Evolutionary conservation across 192 early-diverging fungal genomes (phyloP), one percentile per base, ranked within the genome.

Genomic region (Lobosporangium transversale): DNA sequence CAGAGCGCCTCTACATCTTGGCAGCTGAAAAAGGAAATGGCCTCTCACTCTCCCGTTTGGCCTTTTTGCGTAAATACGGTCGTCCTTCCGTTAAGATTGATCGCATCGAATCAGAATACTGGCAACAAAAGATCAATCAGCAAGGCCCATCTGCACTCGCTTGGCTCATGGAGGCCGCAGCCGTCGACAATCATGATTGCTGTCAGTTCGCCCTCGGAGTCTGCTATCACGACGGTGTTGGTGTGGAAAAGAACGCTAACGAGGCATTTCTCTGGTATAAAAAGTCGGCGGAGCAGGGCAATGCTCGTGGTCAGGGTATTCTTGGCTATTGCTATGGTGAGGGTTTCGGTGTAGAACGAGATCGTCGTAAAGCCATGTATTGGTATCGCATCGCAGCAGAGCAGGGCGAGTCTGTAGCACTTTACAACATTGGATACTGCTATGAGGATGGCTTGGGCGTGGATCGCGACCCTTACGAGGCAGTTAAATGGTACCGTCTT

Each of bases 281-380:
- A 20, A 75, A 70, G 29, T 84, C 84, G n/a, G 88, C 89, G 5
- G 85, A 88, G 52, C 84, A 86, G 54, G 87, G 82, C 3, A 83
- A 86, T 53, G 78, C 88, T 24, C 85, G 92, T 27, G 86, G 84
- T 6, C 86, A 88, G 70, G 90, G 79, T 74, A 90, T 89, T 60
- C 76, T 95, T 26, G 94, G 93, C 12, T 94, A 90, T 66, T 95
- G 93, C 66, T 95, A 91, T 51, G 93, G 91, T 11, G 92, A 94
- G 82, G 93, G 83, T 3, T 89, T 92, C 57, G 93, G 90, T 18
- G 83, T 85, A 2, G 84, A 86, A 15, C 87, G 91, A 68, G 89
- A 93, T 54, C 85, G 87, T 35, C 68, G 68, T 37, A 79, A 81
- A 49, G 93, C 93, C 21, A 87, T 95, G 79, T 66, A 83, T 53